Conservation (phyloP, 495 filamentous ascomycete species). For the Hyaloscypha hepaticicola region DNA sequence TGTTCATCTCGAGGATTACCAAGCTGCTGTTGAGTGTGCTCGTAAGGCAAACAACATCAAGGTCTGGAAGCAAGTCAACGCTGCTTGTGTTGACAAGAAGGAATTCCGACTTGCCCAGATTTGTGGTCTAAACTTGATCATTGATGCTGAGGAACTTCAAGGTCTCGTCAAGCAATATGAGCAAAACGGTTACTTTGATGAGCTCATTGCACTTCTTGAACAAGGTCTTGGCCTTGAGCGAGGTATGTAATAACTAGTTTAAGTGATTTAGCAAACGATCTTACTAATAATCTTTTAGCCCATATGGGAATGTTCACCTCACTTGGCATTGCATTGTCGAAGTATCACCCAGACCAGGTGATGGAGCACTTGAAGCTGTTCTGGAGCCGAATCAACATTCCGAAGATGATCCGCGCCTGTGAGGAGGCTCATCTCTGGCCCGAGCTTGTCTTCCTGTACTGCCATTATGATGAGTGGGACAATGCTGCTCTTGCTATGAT, state of each 20-base stretch:
- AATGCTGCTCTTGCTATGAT: slow-evolving; percentile 99
- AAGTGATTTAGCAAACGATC: too few species aligned
- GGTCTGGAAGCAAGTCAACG: slow-evolving; percentile 99
- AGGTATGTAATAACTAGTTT: too few species aligned
- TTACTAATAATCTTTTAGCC: too few species aligned
- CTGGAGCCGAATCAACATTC: slow-evolving; percentile 98
- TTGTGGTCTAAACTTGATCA: slow-evolving; percentile 97
- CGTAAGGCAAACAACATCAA: slow-evolving; percentile 99
- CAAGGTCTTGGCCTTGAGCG: slow-evolving; percentile 78
- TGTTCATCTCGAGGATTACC: slow-evolving; percentile 95
- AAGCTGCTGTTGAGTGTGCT: slow-evolving; percentile 96
- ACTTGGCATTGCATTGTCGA: slow-evolving; percentile 90
- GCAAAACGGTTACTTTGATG: slow-evolving; percentile 95
- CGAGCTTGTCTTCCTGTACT: slow-evolving; percentile 97
- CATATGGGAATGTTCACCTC: slow-evolving; percentile 94
- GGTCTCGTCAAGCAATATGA: slow-evolving; percentile 96
- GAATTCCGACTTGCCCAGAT: slow-evolving; percentile 99
- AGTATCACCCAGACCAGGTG: slow-evolving; percentile 92
- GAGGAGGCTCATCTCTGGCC: slow-evolving; percentile 98
- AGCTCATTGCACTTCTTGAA: slow-evolving; percentile 92
- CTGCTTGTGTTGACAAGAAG: slow-evolving; percentile 95
- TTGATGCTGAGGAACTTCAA: slow-evolving; percentile 94
- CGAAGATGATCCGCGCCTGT: slow-evolving; percentile 93
- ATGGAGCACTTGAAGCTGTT: slow-evolving; percentile 99
- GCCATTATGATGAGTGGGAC: slow-evolving; percentile 98